These are phyloP conservation scores for Barbatosphaeria neglecta DNA, from an alignment of 495 filamentous ascomycete genomes.

Conservation along the genomic window DNA sequence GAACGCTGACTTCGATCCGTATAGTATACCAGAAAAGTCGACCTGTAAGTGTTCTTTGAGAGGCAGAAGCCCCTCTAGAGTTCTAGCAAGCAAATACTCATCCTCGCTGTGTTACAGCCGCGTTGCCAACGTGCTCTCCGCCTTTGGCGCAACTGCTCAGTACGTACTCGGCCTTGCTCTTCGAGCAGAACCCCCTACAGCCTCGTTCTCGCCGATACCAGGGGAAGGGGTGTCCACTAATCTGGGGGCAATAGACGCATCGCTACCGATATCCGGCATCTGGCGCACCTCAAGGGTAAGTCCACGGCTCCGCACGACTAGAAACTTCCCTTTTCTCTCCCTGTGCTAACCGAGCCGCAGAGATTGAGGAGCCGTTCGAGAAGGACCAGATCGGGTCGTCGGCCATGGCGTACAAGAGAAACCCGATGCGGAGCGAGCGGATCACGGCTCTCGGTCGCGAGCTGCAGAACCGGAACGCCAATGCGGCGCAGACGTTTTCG, in stretches of 20 bases:
- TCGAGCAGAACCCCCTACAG: too few relatives aligned
- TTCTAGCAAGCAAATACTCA: too few relatives aligned
- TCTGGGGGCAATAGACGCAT: slow-evolving; percentile 27
- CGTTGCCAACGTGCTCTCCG: slow-evolving; percentile 67
- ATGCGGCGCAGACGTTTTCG: slow-evolving; percentile 65
- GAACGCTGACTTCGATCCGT: too few relatives aligned
- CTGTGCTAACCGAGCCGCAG: not conserved
- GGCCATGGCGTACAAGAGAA: slow-evolving; percentile 76
- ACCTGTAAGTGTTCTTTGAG: not conserved
- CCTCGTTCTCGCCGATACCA: slow-evolving; percentile 46
- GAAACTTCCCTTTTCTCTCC: slow-evolving; percentile 38
- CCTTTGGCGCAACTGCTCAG: slow-evolving; percentile 74
- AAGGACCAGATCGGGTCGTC: slow-evolving; percentile 54
- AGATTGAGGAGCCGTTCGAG: slow-evolving; percentile 91
- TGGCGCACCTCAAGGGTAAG: slow-evolving; percentile 45
- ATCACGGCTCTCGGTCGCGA: slow-evolving; percentile 66
- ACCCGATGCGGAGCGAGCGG: slow-evolving; percentile 83
- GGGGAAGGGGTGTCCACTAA: not conserved
- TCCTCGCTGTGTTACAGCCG: too few relatives aligned
- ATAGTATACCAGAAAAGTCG: slow-evolving; percentile 43
- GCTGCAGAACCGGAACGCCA: slow-evolving; percentile 52
- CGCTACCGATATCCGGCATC: slow-evolving; percentile 58
- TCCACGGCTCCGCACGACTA: too few relatives aligned
- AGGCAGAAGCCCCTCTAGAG: too few relatives aligned
- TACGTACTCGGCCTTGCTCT: too few relatives aligned